phyloP scores from a whole-genome alignment of 495 filamentous ascomycete genomes.

The Neurospora sublineolata region DNA sequence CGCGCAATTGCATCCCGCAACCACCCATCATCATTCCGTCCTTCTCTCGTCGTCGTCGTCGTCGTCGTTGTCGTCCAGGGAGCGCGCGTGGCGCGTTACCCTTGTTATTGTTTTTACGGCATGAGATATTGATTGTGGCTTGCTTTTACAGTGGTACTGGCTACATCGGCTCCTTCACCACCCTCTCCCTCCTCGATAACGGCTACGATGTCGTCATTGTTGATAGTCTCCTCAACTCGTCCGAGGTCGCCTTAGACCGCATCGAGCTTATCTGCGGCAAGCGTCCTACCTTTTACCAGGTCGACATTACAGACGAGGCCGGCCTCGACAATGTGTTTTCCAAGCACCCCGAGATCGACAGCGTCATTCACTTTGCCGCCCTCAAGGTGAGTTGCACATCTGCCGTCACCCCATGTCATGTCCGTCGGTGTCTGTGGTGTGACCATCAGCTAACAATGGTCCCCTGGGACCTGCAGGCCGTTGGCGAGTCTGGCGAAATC shows the following conservation, averaged over 20 bases:
- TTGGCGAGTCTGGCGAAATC: slow-evolving; percentile 90
- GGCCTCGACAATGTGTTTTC: slow-evolving; percentile 79
- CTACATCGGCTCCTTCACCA: slow-evolving; percentile 98
- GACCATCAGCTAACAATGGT: not conserved
- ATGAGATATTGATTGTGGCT: slow-evolving; percentile 10
- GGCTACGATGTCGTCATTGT: slow-evolving; percentile 93
- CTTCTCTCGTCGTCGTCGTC: not conserved
- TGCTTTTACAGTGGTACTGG: slow-evolving; percentile 65
- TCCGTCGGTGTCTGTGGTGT: not conserved
- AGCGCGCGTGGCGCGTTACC: not conserved
- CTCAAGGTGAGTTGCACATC: slow-evolving; percentile 59
- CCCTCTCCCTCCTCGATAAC: slow-evolving; percentile 79
- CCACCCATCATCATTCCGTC: not conserved
- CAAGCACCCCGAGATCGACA: slow-evolving; percentile 86
- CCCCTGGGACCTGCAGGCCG: slow-evolving; percentile 47
- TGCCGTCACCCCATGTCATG: not conserved
- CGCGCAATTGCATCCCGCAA: not conserved
- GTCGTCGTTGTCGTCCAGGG: not conserved
- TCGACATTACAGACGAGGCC: slow-evolving; percentile 77
- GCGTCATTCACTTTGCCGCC: slow-evolving; percentile 96
- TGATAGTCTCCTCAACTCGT: slow-evolving; percentile 95
- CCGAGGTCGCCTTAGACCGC: slow-evolving; percentile 74
- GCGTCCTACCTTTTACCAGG: slow-evolving; percentile 71
- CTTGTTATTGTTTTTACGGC: not conserved
- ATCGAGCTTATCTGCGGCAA: slow-evolving; percentile 89